phyloP scores from a whole-genome alignment of 257 asterid species.

The Marsdenia floribunda region DNA sequence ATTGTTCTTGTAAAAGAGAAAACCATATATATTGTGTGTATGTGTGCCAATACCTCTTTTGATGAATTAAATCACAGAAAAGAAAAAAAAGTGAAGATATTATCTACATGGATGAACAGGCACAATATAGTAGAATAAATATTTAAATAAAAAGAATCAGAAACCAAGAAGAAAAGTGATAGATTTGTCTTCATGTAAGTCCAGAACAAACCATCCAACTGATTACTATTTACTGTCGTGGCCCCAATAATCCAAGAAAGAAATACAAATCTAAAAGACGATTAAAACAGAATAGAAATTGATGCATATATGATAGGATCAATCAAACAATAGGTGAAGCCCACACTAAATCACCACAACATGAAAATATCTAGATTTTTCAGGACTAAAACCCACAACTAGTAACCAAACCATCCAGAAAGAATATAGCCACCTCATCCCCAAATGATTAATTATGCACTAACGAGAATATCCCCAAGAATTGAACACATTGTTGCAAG shows the following conservation, averaged over 20 bases:
- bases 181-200: not conserved
- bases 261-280: not conserved
- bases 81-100: not conserved
- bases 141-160: not conserved
- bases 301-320: not conserved
- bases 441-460: not conserved
- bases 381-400: not conserved
- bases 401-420: not conserved
- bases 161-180: not conserved
- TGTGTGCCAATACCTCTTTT: not conserved
- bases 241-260: not conserved
- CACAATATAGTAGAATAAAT: too few relatives aligned
- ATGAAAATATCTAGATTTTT: not conserved
- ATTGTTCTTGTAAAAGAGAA: too few relatives aligned
- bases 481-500: not conserved
- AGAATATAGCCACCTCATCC: not conserved
- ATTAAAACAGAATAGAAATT: not conserved
- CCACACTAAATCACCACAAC: not conserved
- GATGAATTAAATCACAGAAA: not conserved
- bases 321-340: not conserved
- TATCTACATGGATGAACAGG: too few relatives aligned
- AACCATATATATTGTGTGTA: too few relatives aligned
- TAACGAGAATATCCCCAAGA: not conserved
- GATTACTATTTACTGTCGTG: not conserved
- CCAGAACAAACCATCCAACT: not conserved